A percentile compares a stretch with the other conserved stretches of the same genome.
These are phyloP conservation scores for Trichoderma gamsii DNA, from an alignment of 495 filamentous ascomycete species.

Conservation along the genomic window DNA sequence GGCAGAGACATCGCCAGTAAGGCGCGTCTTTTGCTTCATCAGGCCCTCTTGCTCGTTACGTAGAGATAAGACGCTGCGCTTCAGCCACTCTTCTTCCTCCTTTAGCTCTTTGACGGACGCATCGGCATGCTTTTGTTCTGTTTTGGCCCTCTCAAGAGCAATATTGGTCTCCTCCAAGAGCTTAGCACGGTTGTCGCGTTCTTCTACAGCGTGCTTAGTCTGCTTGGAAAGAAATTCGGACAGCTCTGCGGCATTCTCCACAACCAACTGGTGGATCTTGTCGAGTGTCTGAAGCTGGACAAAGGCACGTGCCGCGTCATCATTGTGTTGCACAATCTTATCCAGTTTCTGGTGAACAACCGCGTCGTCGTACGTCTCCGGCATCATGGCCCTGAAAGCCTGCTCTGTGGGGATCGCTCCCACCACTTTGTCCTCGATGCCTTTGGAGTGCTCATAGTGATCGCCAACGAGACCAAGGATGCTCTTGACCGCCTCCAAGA, in stretches of 20 bases:
- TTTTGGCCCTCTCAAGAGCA: slow-evolving; percentile 69
- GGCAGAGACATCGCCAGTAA: slow-evolving; percentile 76
- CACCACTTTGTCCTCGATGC: slow-evolving; percentile 50
- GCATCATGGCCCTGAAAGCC: slow-evolving; percentile 25
- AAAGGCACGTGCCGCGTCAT: slow-evolving; percentile 48
- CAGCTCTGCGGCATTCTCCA: slow-evolving; percentile 77
- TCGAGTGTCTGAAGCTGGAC: slow-evolving; percentile 70
- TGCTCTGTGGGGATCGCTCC: slow-evolving; percentile 41
- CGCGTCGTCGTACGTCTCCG: slow-evolving; percentile 57
- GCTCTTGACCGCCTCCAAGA: slow-evolving; percentile 73
- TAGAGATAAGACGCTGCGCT: slow-evolving; percentile 39
- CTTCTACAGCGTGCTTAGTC: slow-evolving; percentile 68
- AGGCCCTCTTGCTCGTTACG: slow-evolving; percentile 67
- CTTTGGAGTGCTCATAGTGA: slow-evolving; percentile 69
- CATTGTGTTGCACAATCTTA: slow-evolving; percentile 64
- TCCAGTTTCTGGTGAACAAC: slow-evolving; percentile 81
- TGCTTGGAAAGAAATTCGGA: slow-evolving; percentile 79
- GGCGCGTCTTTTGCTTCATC: slow-evolving; percentile 61
- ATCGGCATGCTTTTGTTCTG: slow-evolving; percentile 75
- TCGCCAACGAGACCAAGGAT: slow-evolving; percentile 73
- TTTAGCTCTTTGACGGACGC: slow-evolving; percentile 54
- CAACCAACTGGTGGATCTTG: slow-evolving; percentile 83
- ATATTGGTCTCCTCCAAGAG: slow-evolving; percentile 77
- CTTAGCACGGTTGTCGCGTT: slow-evolving; percentile 70
- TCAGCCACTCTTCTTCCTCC: slow-evolving; percentile 38